Base-by-base conservation (phyloP, 768 basidiomycete species). In the Suillus plorans region DNA sequence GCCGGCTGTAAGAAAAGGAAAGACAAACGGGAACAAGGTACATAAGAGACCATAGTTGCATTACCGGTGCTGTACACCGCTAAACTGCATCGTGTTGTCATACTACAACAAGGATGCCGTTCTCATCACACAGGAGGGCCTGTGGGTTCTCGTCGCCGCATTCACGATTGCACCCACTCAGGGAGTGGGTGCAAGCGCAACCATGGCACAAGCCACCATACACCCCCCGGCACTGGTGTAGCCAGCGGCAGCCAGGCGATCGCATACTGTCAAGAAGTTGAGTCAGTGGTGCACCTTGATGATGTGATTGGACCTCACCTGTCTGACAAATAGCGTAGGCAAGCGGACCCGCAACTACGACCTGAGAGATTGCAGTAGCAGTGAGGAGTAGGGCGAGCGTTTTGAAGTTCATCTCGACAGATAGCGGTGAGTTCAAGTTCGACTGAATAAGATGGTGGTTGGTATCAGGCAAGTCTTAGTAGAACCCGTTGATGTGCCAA, bases 311-410 rank as follows among this genome's bases (percentile, higher is more conserved):
- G 18, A 7, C 16, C 52, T 49, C 3, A 74, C 75, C 74, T 0
- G 74, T 76, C 25, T 76, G 74, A 8, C 73, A 75, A 0, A 64
- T 0, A 0, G 5, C 74, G 4, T 75, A 75, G 0, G 67, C 65
- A 18, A 75, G 20, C 0, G 65, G 68, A 1, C 74, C 75, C 0
- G 73, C 75, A 1, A 49, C 61, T 1, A 67, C 34, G 0, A n/a
- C 47, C 47, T 13, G 47, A 22, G 72, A 70, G 0, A 56, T 66
- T 0, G 49, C 64, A 1, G 68, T 61, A 12, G 67, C 65, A 28
- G 53, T 65, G 10, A 71, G 25, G 13, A 77, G 63, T 4, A 67
- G 63, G 5, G 65, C 53, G 37, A 72, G 59, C 0, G 66, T 66
- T 52, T 72, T 74, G 34, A 72, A 37, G 60, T 75, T 77, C 74